A percentile compares a stretch with the other conserved stretches of the same genome.
phyloP scores from a whole-genome alignment of 768 basidiomycete species.

The Galerina marginata region DNA sequence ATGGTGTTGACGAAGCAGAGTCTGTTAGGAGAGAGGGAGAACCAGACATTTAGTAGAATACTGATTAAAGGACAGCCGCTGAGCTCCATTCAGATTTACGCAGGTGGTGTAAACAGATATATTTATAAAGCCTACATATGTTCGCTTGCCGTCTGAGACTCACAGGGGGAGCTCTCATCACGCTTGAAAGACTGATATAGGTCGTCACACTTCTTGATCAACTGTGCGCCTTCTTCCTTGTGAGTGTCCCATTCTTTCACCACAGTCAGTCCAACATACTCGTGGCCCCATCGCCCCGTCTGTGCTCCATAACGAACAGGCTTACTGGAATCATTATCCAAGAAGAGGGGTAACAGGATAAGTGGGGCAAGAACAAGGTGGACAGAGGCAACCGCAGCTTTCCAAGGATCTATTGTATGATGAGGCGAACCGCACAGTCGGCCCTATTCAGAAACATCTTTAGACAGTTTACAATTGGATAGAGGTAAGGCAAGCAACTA shows the following conservation, averaged over 20 bases:
- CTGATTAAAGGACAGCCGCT: no score
- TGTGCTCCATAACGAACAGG: constrained; percentile 61
- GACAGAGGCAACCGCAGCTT: constrained; percentile 70
- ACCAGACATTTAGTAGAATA: no score
- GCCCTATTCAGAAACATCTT: constrained; percentile 48
- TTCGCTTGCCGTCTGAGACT: constrained; percentile 23
- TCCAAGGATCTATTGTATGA: constrained; percentile 65
- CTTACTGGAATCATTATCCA: constrained; percentile 18
- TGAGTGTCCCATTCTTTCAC: constrained; percentile 60
- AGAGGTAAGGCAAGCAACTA: constrained; percentile 28
- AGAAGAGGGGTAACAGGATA: constrained; percentile 42
- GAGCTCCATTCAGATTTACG: no score
- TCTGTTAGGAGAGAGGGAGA: no score
- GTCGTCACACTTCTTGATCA: constrained; percentile 61
- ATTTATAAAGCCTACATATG: constrained; percentile 9
- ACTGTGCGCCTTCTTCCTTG: constrained; percentile 44
- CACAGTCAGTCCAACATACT: constrained; percentile 52
- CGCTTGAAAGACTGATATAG: constrained; percentile 47
- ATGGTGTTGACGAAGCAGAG: background rate
- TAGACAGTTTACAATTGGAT: background rate
- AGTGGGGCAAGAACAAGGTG: constrained; percentile 70
- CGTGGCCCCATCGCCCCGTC: constrained; percentile 58
- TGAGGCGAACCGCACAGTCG: constrained; percentile 70
- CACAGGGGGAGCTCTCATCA: background rate
- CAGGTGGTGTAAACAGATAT: background rate